phyloP scores from a whole-genome alignment of 2,329 filamentous ascomycete species.

The Penicillium sp. region DNA sequence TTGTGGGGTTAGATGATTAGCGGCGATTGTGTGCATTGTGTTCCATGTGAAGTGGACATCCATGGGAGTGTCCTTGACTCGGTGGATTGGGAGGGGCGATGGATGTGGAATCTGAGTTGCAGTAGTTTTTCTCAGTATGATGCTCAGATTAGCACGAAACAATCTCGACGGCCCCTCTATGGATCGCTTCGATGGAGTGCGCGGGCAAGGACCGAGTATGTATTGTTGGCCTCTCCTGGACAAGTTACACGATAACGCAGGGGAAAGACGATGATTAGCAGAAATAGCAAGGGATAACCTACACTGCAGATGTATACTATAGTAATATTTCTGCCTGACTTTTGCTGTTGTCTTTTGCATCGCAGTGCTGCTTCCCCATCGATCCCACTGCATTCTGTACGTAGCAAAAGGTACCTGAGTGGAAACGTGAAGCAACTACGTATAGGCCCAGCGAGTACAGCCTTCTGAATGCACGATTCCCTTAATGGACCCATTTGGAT shows the following conservation, averaged over 20 bases:
- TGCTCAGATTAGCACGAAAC: neutral
- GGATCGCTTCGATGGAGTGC: neutral
- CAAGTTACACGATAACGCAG: neutral
- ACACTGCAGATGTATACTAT: neutral
- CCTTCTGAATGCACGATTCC: neutral
- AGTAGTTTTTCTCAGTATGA: neutral
- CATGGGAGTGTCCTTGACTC: neutral
- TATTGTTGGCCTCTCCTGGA: neutral
- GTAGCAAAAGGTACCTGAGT: slow-evolving; percentile 23
- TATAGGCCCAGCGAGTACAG: neutral
- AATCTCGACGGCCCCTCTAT: neutral
- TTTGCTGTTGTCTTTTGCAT: neutral
- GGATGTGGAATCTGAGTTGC: neutral
- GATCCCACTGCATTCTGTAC: slow-evolving; percentile 3
- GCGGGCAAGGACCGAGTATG: neutral
- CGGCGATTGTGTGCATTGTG: neutral
- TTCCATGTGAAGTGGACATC: neutral
- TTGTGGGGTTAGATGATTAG: neutral
- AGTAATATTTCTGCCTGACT: neutral
- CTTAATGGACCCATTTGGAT: neutral
- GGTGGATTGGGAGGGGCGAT: neutral
- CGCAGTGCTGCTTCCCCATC: neutral
- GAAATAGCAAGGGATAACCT: neutral
- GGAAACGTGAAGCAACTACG: slow-evolving; percentile 4
- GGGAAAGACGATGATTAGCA: neutral